Conservation (phyloP, 305 asterid species). For the Petunia hybrid region DNA sequence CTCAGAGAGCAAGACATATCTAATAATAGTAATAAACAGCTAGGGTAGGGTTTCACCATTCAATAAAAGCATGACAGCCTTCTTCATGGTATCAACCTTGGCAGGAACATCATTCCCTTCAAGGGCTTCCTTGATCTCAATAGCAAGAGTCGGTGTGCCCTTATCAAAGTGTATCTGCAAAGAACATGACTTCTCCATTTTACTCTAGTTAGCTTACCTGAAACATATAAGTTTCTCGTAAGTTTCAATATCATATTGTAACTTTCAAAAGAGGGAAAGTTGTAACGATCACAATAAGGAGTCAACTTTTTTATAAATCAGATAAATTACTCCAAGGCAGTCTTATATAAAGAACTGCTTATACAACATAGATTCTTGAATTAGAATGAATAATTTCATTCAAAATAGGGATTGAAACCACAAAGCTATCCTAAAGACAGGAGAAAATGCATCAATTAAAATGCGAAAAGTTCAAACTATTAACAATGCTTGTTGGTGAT, state of each 20-base stretch:
- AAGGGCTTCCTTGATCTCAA: conserved; percentile 95
- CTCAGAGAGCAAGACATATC: conserved; percentile 87
- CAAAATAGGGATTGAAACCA: neutral
- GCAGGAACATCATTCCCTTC: conserved; percentile 79
- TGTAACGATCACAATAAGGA: neutral
- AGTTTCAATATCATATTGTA: conserved; percentile 20
- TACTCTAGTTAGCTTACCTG: conserved; percentile 28
- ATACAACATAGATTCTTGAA: neutral
- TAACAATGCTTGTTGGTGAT: neutral
- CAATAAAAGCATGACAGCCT: conserved; percentile 85
- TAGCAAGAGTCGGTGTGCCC: conserved; percentile 90
- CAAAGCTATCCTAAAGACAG: conserved; percentile 5
- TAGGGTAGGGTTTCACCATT: conserved; percentile 93
- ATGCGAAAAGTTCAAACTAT: neutral
- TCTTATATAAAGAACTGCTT: neutral
- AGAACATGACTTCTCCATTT: conserved; percentile 89
- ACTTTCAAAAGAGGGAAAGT: neutral
- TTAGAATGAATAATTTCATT: neutral
- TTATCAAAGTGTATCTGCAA: conserved; percentile 87
- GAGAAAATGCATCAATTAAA: neutral
- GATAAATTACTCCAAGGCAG: neutral
- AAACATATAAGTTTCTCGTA: neutral
- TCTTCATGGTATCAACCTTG: conserved; percentile 89
- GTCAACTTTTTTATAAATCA: neutral
- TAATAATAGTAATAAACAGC: conserved; percentile 80